Evolutionary conservation across 768 basidiomycete genomes (phyloP), one percentile per base, ranked within the genome.

Genomic region (Pisolithus marmoratus): DNA sequence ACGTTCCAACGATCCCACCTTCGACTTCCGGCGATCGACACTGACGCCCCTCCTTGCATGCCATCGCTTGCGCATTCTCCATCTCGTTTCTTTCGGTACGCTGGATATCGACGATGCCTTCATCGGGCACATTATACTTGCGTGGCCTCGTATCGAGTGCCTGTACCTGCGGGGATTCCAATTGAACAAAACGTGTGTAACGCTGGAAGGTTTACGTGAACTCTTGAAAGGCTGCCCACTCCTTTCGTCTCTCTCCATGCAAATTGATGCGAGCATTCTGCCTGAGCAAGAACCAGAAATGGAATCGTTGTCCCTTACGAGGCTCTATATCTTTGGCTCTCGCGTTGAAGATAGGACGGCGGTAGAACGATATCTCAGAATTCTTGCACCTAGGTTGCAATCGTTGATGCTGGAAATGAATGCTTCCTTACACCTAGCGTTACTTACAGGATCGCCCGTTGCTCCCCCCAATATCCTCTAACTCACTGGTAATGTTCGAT

Each of bases 261-360:
- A 67, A 5, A 65, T 67, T 48, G 65, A 67, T 22, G 65, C 56
- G n/a, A 50, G 53, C n/a, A 17, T 40, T 2, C 20, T 59, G 2
- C 54, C 47, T 5, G 38, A n/a, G 24, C 22, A 27, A n/a, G 46
- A 38, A 6, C 23, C 7, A 1, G 44, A 48, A 12, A 41, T 23
- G 3, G 19, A 50, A 11, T 17, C 31, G n/a, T 52, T 58, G 23
- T 51, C 23, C 2, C 53, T 69, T 14, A 54, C 56, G 48, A 58
- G 63, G 7, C 59, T 67, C 47, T 63, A 67, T 6, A 58, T 67
- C 9, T 60, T 65, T 0, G 54, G 69, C 51, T 69, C 66, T 7
- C 65, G 56, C 1, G 63, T 67, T 24, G 57, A 49, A 7, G 40
- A 67, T 23, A 61, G 61, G 3, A 58, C 56, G 36, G 42, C 53